Percentiles rank a stretch among this genome's conserved stretches.
phyloP scores from a whole-genome alignment of 2,329 filamentous ascomycete species.

The Chaetomium globosum region DNA sequence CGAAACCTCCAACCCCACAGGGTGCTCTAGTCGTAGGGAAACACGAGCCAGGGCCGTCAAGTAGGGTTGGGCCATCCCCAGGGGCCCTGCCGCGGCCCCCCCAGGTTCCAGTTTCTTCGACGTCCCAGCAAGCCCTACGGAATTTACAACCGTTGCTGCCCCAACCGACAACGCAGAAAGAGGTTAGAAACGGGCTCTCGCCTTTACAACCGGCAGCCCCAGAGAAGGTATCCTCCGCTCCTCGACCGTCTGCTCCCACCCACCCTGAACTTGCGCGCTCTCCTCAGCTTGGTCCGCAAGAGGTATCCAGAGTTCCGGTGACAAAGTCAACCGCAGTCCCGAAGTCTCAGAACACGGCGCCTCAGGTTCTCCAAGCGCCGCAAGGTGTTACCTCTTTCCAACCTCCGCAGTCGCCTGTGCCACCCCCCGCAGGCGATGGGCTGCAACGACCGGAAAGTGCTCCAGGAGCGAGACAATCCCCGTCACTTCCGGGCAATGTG shows the following conservation, averaged over 20 bases:
- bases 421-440: conserved; percentile 39
- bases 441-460: conserved; percentile 43
- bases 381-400: conserved; percentile 42
- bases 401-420: conserved; percentile 37
- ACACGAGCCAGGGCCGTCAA: conserved; percentile 17
- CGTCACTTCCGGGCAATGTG: conserved; percentile 34
- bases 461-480: conserved; percentile 40
- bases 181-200: conserved; percentile 22
- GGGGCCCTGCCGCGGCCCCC: conserved; percentile 25
- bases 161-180: conserved; percentile 29
- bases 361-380: conserved; percentile 47
- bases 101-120: conserved; percentile 26
- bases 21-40: conserved; percentile 14
- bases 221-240: conserved; percentile 15
- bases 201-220: conserved; percentile 16
- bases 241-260: conserved; percentile 23
- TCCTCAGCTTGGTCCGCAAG: conserved; percentile 27
- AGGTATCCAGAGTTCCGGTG: conserved; percentile 2
- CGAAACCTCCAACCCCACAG: conserved; percentile 19
- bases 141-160: conserved; percentile 34
- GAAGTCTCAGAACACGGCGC: conserved; percentile 28
- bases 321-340: conserved; percentile 23
- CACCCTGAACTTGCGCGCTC: conserved; percentile 28
- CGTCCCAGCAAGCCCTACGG: conserved; percentile 33
- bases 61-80: conserved; percentile 27